Evolutionary conservation across 2,329 filamentous ascomycete species (phyloP).

Genomic region (Aureobasidium pullulans): DNA sequence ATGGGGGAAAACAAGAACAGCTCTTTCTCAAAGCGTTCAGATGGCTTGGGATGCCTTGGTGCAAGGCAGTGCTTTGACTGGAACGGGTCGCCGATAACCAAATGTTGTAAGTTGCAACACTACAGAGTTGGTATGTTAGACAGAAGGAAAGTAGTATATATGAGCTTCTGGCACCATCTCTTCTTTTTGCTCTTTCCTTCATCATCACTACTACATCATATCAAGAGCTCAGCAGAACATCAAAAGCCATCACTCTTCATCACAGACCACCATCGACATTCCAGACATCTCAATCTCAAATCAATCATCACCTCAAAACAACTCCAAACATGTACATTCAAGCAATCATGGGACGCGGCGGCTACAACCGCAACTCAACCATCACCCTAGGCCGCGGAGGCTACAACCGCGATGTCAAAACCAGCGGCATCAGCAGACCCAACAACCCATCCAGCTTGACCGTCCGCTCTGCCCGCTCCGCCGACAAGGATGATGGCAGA

Average conservation of each 20-base stretch:
- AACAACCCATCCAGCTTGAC: conserved; percentile 3
- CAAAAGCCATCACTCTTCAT: too few species aligned
- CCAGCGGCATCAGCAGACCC: conserved; percentile 7
- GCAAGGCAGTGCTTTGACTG: background rate
- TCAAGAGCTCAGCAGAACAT: too few species aligned
- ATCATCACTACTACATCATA: background rate
- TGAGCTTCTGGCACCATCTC: background rate
- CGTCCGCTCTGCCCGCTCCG: conserved; percentile 9
- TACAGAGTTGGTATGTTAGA: background rate
- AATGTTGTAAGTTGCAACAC: background rate
- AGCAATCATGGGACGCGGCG: conserved; percentile 31
- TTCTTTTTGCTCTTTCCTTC: background rate
- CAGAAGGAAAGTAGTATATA: background rate
- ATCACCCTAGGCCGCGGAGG: conserved; percentile 16
- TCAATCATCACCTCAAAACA: conserved; percentile 11
- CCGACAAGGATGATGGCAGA: conserved; percentile 13
- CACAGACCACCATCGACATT: background rate
- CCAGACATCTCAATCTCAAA: background rate
- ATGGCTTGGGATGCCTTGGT: background rate
- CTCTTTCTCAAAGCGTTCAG: background rate
- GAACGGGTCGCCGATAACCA: background rate
- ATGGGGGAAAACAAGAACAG: background rate
- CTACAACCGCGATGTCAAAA: conserved; percentile 16
- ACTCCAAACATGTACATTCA: background rate
- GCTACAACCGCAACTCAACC: conserved; percentile 33